phyloP scores from a whole-genome alignment of 257 asterid genomes.

The Solanum medicagineum region DNA sequence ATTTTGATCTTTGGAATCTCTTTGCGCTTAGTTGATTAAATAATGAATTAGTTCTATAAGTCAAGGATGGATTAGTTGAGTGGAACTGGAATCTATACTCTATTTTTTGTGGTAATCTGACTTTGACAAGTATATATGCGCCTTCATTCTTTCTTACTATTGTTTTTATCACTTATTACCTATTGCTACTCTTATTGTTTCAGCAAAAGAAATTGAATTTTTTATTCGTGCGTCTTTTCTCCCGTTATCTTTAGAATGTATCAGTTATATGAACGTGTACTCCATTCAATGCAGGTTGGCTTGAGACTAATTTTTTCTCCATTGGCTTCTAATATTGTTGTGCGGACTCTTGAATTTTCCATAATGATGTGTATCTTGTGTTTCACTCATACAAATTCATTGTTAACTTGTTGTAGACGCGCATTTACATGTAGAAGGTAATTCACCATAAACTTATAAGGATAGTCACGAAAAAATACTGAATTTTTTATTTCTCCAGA shows the following conservation, averaged over 20 bases:
- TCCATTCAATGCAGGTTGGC: slow-evolving; percentile 48
- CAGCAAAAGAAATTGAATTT: neutral
- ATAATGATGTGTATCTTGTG: neutral
- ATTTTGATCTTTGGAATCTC: neutral
- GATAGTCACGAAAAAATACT: neutral
- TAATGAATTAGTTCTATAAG: neutral
- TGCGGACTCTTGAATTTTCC: slow-evolving; percentile 22
- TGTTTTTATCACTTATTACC: neutral
- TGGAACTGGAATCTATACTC: neutral
- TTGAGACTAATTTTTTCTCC: slow-evolving; percentile 29
- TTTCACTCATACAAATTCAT: neutral
- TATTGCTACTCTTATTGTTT: neutral
- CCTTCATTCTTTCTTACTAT: neutral
- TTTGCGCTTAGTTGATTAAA: neutral
- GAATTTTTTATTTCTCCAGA: too few species aligned
- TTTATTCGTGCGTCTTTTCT: neutral
- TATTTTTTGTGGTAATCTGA: neutral
- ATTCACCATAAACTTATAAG: neutral
- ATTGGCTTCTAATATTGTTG: slow-evolving; percentile 39
- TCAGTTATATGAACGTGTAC: neutral
- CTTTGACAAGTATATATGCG: neutral
- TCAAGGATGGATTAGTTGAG: neutral
- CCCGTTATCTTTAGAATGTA: neutral
- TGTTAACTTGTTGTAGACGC: neutral
- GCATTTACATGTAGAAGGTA: neutral